A percentile compares a stretch with the other conserved stretches of the same genome.
These are phyloP conservation scores for Posidonia australis DNA, from an alignment of 106 monocot genomes.

Conservation along the genomic window DNA sequence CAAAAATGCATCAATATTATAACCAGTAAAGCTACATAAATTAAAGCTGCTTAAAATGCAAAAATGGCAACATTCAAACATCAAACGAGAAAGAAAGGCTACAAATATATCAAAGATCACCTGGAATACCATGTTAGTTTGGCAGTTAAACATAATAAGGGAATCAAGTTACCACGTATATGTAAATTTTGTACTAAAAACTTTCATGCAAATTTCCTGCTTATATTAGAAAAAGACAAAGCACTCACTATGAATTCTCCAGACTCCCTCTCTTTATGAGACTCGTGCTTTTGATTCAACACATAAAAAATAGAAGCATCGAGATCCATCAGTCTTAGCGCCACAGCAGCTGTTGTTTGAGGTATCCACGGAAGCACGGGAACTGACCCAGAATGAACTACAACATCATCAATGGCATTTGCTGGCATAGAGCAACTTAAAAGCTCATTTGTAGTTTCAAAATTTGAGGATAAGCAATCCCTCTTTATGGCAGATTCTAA, in stretches of 20 bases:
- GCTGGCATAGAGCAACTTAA: slow-evolving; percentile 25
- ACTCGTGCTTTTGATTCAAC: slow-evolving; percentile 48
- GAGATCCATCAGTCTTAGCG: slow-evolving; percentile 70
- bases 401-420: slow-evolving; percentile 10
- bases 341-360: slow-evolving; percentile 58
- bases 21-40: background rate
- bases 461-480: slow-evolving; percentile 54
- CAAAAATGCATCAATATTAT: background rate
- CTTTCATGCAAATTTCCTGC: background rate
- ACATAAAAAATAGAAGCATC: slow-evolving; percentile 73
- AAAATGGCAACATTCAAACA: no score
- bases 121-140: no score
- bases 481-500: slow-evolving; percentile 68
- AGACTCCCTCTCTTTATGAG: slow-evolving; percentile 31
- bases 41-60: no score
- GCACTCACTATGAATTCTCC: slow-evolving; percentile 52
- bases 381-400: slow-evolving; percentile 31
- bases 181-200: background rate
- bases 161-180: no score
- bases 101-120: no score
- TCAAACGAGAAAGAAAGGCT: no score
- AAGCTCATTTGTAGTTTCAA: slow-evolving; percentile 74
- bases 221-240: background rate
- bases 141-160: no score
- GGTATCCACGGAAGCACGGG: slow-evolving; percentile 83